A percentile compares a stretch with the other conserved stretches of the same genome.
Evolutionary conservation across 2,329 filamentous ascomycete genomes (phyloP).

Genomic region (Penicillium sp.): DNA sequence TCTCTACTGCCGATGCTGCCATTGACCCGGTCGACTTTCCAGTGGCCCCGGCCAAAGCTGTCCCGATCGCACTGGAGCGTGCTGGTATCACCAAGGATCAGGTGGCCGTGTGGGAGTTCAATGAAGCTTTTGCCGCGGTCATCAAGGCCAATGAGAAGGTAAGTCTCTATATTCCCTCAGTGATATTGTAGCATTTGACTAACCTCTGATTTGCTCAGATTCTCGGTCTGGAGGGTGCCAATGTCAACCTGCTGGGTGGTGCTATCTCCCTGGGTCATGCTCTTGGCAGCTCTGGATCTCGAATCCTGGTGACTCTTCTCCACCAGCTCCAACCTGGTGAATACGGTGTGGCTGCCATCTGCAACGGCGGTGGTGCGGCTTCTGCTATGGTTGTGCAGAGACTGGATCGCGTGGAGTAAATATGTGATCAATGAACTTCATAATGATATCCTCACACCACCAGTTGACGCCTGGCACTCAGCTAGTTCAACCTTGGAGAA

Average conservation of each 20-base stretch:
- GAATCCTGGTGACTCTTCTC: slow-evolving; percentile 84
- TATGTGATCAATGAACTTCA: not conserved
- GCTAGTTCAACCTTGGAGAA: not conserved
- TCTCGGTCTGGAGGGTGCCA: slow-evolving; percentile 73
- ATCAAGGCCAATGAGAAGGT: slow-evolving; percentile 93
- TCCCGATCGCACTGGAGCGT: slow-evolving; percentile 82
- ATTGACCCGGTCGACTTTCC: slow-evolving; percentile 93
- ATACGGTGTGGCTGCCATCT: slow-evolving; percentile 94
- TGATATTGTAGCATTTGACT: slow-evolving; percentile 1
- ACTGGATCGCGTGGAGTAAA: slow-evolving; percentile 56
- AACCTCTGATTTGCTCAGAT: slow-evolving; percentile 53
- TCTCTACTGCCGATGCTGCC: slow-evolving; percentile 83
- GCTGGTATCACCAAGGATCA: slow-evolving; percentile 90
- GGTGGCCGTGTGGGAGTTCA: slow-evolving; percentile 96
- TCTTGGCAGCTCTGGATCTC: slow-evolving; percentile 86
- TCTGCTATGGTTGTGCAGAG: slow-evolving; percentile 89
- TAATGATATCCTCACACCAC: not conserved
- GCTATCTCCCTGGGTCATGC: slow-evolving; percentile 92
- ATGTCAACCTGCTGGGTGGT: slow-evolving; percentile 84
- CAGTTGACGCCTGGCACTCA: not conserved
- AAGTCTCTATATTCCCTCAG: not conserved
- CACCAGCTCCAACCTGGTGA: slow-evolving; percentile 90
- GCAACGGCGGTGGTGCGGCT: slow-evolving; percentile 92
- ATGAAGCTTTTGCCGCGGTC: slow-evolving; percentile 94
- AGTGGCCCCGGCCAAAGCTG: slow-evolving; percentile 85